phyloP scores from a whole-genome alignment of 352 stramenopile genomes.

The Phytophthora rubi region DNA sequence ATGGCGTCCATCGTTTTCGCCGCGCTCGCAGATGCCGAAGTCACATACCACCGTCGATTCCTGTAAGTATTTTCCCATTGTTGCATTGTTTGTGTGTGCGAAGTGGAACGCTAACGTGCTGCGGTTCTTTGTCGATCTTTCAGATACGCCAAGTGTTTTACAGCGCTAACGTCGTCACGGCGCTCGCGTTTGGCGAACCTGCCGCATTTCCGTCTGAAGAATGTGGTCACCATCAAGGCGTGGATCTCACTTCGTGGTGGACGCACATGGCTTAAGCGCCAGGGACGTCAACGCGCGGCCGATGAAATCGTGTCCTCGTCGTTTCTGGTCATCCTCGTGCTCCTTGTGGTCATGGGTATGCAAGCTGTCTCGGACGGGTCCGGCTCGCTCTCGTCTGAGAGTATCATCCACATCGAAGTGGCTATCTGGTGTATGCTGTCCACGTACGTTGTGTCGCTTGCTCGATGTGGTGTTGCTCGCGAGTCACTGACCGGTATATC shows the following conservation, averaged over 20 bases:
- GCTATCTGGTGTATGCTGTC: slow-evolving; percentile 88
- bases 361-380: slow-evolving; percentile 76
- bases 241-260: slow-evolving; percentile 90
- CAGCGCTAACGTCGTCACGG: slow-evolving; percentile 84
- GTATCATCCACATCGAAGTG: slow-evolving; percentile 85
- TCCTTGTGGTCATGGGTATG: slow-evolving; percentile 87
- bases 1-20: slow-evolving; percentile 79
- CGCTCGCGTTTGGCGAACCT: slow-evolving; percentile 84
- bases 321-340: slow-evolving; percentile 88
- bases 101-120: slow-evolving; percentile 14
- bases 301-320: slow-evolving; percentile 91
- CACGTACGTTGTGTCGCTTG: slow-evolving; percentile 45
- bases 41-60: slow-evolving; percentile 87
- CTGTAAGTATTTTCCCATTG: slow-evolving; percentile 45
- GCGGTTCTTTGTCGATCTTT: slow-evolving; percentile 3
- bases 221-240: slow-evolving; percentile 91
- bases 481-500: slow-evolving; percentile 10
- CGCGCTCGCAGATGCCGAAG: slow-evolving; percentile 80
- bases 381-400: slow-evolving; percentile 57
- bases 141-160: slow-evolving; percentile 91
- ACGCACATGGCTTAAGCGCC: slow-evolving; percentile 88
- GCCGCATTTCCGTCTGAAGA: slow-evolving; percentile 91
- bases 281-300: slow-evolving; percentile 82
- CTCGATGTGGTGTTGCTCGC: slow-evolving; percentile 8
- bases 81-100: not conserved